Evolutionary conservation across 1,139 yeast species (phyloP).

Genomic region (Hyphopichia burtonii): DNA sequence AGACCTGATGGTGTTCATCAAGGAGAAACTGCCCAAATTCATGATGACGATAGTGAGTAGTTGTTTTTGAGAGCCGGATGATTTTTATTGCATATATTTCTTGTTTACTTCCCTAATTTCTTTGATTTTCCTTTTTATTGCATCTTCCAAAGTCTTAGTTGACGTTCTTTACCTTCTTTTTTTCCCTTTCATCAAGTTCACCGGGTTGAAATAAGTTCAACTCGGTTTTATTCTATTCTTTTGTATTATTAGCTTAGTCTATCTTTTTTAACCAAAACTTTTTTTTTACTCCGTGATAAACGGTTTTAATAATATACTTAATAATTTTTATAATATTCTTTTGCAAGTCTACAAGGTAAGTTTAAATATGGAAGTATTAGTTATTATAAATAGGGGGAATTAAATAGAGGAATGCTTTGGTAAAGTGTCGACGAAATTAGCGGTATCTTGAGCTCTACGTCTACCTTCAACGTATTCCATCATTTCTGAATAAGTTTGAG

Average conservation of each 20-base stretch:
- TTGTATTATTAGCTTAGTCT: not conserved
- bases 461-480: constrained; percentile 88
- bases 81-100: not conserved
- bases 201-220: too few relatives aligned
- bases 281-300: not conserved
- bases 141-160: not conserved
- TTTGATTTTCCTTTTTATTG: not conserved
- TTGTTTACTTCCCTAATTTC: not conserved
- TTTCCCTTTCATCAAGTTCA: too few relatives aligned
- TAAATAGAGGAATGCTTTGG: constrained; percentile 14
- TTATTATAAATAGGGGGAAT: not conserved
- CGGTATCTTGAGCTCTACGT: constrained; percentile 84
- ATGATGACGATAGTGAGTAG: constrained; percentile 34
- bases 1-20: constrained; percentile 25
- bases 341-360: not conserved
- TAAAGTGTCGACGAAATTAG: constrained; percentile 56
- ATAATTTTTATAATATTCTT: not conserved
- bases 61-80: not conserved
- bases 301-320: not conserved
- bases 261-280: not conserved
- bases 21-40: constrained; percentile 39
- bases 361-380: not conserved
- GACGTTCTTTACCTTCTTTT: too few relatives aligned
- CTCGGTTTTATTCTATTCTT: not conserved
- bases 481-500: constrained; percentile 89